These are phyloP conservation scores for Juncus effusus DNA, from an alignment of 176 grass and related monocot genomes.

Conservation along the genomic window DNA sequence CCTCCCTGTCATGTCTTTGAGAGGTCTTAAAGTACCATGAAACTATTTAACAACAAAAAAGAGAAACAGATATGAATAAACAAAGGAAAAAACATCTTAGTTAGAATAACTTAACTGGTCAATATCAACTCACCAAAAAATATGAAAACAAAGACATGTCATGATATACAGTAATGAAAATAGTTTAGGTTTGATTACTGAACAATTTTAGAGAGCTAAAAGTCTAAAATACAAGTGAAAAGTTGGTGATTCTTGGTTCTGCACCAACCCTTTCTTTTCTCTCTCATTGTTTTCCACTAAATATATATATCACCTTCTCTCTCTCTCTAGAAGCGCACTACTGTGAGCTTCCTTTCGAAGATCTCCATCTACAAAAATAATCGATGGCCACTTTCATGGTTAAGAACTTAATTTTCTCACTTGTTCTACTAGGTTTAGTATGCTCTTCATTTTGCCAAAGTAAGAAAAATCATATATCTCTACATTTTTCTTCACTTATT, in stretches of 20 bases:
- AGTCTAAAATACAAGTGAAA: slow-evolving; percentile 54
- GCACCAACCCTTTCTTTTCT: not conserved
- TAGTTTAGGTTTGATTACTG: slow-evolving; percentile 73
- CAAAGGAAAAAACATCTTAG: not conserved
- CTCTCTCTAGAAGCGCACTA: slow-evolving; percentile 4
- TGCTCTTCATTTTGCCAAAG: slow-evolving; percentile 48
- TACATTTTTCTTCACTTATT: not conserved
- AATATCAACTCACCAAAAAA: slow-evolving; percentile 26
- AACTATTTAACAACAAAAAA: no score
- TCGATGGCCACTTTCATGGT: slow-evolving; percentile 43
- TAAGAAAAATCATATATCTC: slow-evolving; percentile 20
- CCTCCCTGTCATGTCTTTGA: no score
- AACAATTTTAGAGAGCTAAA: slow-evolving; percentile 10
- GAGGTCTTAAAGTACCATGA: no score
- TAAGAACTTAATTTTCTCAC: slow-evolving; percentile 10
- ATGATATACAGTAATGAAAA: not conserved
- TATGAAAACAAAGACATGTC: not conserved
- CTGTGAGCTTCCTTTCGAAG: not conserved
- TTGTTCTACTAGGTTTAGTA: slow-evolving; percentile 36
- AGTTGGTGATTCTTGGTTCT: slow-evolving; percentile 70
- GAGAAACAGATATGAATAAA: not conserved
- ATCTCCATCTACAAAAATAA: slow-evolving; percentile 6
- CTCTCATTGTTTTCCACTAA: not conserved
- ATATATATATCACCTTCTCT: not conserved
- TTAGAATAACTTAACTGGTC: not conserved